A percentile compares a stretch with the other conserved stretches of the same genome.
phyloP scores from a whole-genome alignment of 331 rosid species.

The Rhamnella rubrinervis region DNA sequence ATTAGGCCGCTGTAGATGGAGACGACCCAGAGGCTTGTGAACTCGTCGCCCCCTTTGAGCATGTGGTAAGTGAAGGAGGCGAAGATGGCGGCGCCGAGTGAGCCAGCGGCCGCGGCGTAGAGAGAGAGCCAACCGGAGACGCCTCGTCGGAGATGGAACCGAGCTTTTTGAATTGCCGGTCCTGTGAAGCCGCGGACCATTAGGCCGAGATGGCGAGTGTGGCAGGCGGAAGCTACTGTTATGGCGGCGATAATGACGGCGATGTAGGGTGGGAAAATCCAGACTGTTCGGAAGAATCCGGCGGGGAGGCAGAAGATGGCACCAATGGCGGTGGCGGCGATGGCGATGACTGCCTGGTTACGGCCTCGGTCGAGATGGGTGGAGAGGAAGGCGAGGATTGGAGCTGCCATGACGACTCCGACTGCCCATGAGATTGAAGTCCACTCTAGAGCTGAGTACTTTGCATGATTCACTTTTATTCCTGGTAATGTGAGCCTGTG shows the following conservation, averaged over 20 bases:
- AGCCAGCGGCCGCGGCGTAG: slow-evolving; percentile 45
- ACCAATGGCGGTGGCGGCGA: slow-evolving; percentile 55
- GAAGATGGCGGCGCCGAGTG: slow-evolving; percentile 46
- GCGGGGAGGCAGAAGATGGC: slow-evolving; percentile 71
- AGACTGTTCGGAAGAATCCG: slow-evolving; percentile 57
- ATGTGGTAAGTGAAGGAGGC: slow-evolving; percentile 63
- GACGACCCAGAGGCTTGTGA: slow-evolving; percentile 73
- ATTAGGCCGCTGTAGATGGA: slow-evolving; percentile 80
- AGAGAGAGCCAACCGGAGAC: slow-evolving; percentile 50
- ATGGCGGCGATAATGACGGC: slow-evolving; percentile 44
- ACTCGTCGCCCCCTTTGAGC: slow-evolving; percentile 45
- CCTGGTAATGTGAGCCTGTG: slow-evolving; percentile 44
- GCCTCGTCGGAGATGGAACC: slow-evolving; percentile 34
- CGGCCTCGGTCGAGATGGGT: slow-evolving; percentile 63
- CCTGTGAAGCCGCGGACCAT: slow-evolving; percentile 52
- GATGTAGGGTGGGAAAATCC: slow-evolving; percentile 67
- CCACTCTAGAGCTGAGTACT: slow-evolving; percentile 60
- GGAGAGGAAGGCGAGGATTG: slow-evolving; percentile 52
- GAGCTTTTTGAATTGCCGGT: slow-evolving; percentile 24
- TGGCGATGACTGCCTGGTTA: slow-evolving; percentile 44
- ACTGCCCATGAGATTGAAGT: slow-evolving; percentile 79
- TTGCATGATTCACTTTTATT: slow-evolving; percentile 29
- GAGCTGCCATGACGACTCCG: slow-evolving; percentile 67
- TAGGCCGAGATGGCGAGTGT: slow-evolving; percentile 66
- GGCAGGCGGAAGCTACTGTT: slow-evolving; percentile 49